Evolutionary conservation across 129 eudicot genomes (phyloP).

Genomic region (Flaveria trinervia): DNA sequence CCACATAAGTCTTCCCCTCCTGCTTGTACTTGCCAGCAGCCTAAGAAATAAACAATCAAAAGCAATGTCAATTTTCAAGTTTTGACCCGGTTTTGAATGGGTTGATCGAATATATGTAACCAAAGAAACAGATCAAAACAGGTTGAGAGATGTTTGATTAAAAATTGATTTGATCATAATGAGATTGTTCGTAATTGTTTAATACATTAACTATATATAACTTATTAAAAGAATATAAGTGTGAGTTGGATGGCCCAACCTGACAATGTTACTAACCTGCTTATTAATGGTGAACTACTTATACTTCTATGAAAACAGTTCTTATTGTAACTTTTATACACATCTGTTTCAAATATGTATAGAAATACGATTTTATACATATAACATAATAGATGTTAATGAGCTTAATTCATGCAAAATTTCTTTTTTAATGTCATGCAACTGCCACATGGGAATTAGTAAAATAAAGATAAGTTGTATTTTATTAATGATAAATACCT

Average conservation of each 20-base stretch:
- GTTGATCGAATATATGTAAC: not conserved
- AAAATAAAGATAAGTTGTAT: not conserved
- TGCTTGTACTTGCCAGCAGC: conserved; percentile 96
- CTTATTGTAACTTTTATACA: not conserved
- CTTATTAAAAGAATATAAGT: not conserved
- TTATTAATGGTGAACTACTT: not conserved
- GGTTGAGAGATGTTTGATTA: not conserved
- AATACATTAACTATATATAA: too few species aligned
- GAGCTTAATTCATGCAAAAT: not conserved
- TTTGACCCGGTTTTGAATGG: not conserved
- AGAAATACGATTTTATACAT: not conserved
- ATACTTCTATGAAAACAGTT: not conserved
- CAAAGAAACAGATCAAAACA: not conserved
- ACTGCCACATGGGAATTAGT: not conserved
- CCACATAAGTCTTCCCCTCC: conserved; percentile 93
- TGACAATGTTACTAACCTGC: not conserved
- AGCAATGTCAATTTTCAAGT: not conserved
- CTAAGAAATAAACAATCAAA: conserved; percentile 37
- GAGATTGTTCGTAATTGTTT: not conserved
- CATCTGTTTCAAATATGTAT: not conserved
- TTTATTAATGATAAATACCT: conserved; percentile 49
- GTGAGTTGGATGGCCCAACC: not conserved
- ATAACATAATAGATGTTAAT: conserved; percentile 6
- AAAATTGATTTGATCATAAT: not conserved
- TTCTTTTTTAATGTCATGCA: not conserved